These are phyloP conservation scores for Periconia macrospinosa DNA, from an alignment of 2,329 filamentous ascomycete species.

Conservation along the genomic window DNA sequence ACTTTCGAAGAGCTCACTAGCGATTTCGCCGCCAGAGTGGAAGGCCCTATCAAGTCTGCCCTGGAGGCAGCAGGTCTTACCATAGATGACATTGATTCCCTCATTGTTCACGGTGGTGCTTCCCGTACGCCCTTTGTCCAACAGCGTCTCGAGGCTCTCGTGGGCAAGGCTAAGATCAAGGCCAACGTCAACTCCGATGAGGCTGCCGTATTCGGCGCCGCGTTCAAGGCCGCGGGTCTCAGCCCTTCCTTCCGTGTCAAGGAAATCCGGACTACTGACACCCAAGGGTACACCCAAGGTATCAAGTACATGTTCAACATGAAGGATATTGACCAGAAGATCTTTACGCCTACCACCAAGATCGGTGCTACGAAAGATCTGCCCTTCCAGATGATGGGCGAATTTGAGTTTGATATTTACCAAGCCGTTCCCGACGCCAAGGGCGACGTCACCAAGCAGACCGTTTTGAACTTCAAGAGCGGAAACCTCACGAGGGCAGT, in stretches of 20 bases:
- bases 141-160: conserved; percentile 76
- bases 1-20: conserved; percentile 80
- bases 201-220: conserved; percentile 92
- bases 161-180: conserved; percentile 77
- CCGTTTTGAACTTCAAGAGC: conserved; percentile 69
- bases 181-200: conserved; percentile 97
- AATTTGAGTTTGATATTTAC: conserved; percentile 79
- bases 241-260: conserved; percentile 97
- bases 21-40: conserved; percentile 68
- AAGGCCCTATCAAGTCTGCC: conserved; percentile 70
- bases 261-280: conserved; percentile 86
- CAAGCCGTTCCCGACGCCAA: conserved; percentile 65
- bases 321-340: conserved; percentile 73
- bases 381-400: conserved; percentile 77
- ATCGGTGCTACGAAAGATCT: conserved; percentile 82
- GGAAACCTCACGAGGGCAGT: conserved; percentile 85
- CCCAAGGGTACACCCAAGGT: conserved; percentile 70
- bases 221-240: conserved; percentile 88
- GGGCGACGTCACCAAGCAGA: conserved; percentile 55
- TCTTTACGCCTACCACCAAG: conserved; percentile 78
- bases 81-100: conserved; percentile 76
- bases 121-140: conserved; percentile 94
- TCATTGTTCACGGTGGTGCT: conserved; percentile 91
- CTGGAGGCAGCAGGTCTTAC: conserved; percentile 73
- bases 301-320: conserved; percentile 75